These are phyloP conservation scores for Shiraia bambusicola DNA, from an alignment of 2,329 filamentous ascomycete genomes.

Conservation along the genomic window DNA sequence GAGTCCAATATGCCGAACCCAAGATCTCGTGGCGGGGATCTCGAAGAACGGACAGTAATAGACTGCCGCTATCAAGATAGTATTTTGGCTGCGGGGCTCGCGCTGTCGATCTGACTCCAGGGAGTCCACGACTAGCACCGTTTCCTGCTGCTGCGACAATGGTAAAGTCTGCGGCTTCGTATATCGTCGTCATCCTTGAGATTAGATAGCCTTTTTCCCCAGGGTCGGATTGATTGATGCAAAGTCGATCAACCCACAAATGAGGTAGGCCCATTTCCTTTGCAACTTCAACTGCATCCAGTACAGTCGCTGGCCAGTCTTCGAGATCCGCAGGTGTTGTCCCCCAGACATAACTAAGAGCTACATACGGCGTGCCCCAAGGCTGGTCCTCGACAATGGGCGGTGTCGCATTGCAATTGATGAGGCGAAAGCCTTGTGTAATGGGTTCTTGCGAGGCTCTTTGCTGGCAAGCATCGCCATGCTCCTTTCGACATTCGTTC, in stretches of 20 bases:
- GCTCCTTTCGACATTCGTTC: constrained; percentile 1
- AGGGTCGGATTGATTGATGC: constrained; percentile 8
- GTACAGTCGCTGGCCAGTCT: constrained; percentile 8
- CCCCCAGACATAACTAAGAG: constrained; percentile 20
- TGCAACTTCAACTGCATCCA: constrained; percentile 9
- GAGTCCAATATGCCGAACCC: constrained; percentile 5
- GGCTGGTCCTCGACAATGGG: constrained; percentile 9
- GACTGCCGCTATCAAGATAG: constrained; percentile 5
- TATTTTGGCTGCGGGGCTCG: constrained; percentile 11
- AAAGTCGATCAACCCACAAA: constrained; percentile 13
- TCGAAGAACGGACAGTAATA: constrained; percentile 9
- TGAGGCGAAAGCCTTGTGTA: constrained; percentile 9
- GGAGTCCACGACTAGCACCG: constrained; percentile 9
- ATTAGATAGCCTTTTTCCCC: constrained; percentile 7
- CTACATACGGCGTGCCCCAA: constrained; percentile 11
- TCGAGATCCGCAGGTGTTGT: neutral
- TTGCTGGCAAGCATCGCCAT: constrained; percentile 8
- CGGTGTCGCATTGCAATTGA: constrained; percentile 7
- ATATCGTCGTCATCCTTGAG: constrained; percentile 14
- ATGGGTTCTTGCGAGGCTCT: constrained; percentile 5
- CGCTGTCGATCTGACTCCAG: constrained; percentile 4
- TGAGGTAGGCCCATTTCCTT: constrained; percentile 3
- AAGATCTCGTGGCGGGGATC: constrained; percentile 7
- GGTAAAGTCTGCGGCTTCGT: constrained; percentile 10
- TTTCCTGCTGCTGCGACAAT: constrained; percentile 12